phyloP scores from a whole-genome alignment of 148 eudicot species.

The Bassia scoparia region DNA sequence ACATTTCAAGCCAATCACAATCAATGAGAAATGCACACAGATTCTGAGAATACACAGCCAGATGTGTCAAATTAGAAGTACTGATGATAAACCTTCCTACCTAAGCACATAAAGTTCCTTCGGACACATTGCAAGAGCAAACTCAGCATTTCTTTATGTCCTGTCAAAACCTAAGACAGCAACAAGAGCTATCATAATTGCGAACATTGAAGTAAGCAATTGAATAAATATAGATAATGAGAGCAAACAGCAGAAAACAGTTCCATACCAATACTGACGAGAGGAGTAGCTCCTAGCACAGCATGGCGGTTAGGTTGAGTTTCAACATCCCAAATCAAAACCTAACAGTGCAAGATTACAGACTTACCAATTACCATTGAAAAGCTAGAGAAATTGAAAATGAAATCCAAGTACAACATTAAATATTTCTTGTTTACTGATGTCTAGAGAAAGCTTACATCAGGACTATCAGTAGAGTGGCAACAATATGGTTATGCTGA shows the following conservation, averaged over 20 bases:
- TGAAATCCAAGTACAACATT: not conserved
- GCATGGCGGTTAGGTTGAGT: conserved; percentile 87
- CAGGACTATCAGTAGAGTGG: conserved; percentile 93
- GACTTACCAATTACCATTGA: not conserved
- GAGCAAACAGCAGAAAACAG: not conserved
- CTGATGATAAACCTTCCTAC: conserved; percentile 31
- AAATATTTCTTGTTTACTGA: not conserved
- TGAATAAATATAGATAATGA: not conserved
- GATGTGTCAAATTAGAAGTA: not conserved
- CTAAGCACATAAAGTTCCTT: conserved; percentile 90
- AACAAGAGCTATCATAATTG: not conserved
- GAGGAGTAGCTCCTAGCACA: conserved; percentile 75
- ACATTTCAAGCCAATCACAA: conserved; percentile 2
- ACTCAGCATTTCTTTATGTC: conserved; percentile 97
- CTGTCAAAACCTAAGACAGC: conserved; percentile 60
- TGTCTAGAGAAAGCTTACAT: conserved; percentile 44
- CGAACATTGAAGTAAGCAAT: not conserved
- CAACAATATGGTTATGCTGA: conserved; percentile 82
- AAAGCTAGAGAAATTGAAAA: not conserved
- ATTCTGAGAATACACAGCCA: not conserved
- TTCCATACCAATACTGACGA: conserved; percentile 70
- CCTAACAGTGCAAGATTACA: conserved; percentile 34
- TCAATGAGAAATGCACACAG: not conserved
- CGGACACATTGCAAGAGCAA: conserved; percentile 91
- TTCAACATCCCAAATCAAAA: conserved; percentile 90